Evolutionary conservation across 306 rosid species (phyloP).

Genomic region (Cucurbita argyrosperma): DNA sequence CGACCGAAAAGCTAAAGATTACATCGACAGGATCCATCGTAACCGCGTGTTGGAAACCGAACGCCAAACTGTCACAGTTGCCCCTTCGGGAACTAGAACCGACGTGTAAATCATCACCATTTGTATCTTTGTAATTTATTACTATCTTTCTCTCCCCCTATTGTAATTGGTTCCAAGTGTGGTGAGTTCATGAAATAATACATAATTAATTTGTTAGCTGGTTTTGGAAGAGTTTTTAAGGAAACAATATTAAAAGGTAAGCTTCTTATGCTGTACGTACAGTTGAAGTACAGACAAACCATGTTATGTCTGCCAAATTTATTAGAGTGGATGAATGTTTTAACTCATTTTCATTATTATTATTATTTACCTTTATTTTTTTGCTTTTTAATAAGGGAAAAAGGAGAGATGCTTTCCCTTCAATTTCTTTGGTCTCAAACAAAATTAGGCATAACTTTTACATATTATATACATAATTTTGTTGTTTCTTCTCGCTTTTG

Average conservation of each 20-base stretch:
- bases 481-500: background rate
- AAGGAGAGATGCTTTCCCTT: constrained; percentile 1
- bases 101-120: background rate
- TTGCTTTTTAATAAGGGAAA: background rate
- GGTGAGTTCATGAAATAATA: background rate
- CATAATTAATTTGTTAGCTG: background rate
- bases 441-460: background rate
- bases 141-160: background rate
- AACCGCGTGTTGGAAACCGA: constrained; percentile 33
- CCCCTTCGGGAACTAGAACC: constrained; percentile 8
- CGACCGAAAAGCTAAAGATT: constrained; percentile 48
- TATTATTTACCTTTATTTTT: background rate
- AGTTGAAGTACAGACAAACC: background rate
- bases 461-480: background rate
- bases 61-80: constrained; percentile 23
- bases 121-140: background rate
- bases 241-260: too few relatives aligned
- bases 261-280: too few relatives aligned
- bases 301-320: background rate
- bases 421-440: background rate
- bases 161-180: background rate
- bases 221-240: too few relatives aligned
- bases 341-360: background rate
- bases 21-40: constrained; percentile 33
- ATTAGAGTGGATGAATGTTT: background rate